These are phyloP conservation scores for Umbelopsis sp. DNA, from an alignment of 192 early-diverging fungal genomes.

Conservation along the genomic window DNA sequence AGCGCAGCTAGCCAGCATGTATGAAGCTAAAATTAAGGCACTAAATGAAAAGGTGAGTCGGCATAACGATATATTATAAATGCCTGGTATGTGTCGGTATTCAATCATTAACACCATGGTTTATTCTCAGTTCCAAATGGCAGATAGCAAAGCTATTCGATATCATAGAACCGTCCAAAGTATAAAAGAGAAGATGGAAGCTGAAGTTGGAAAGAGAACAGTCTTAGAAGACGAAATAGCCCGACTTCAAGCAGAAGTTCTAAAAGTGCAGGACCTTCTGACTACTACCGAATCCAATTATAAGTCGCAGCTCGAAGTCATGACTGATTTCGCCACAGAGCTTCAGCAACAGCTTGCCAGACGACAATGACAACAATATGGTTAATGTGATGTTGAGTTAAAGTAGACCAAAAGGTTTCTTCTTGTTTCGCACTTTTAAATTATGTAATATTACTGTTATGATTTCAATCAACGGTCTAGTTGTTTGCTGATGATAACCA, in stretches of 20 bases:
- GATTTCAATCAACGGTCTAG: background rate
- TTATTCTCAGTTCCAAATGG: constrained; percentile 32
- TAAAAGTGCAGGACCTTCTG: constrained; percentile 36
- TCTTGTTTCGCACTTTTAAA: background rate
- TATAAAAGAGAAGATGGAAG: constrained; percentile 35
- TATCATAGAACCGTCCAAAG: constrained; percentile 35
- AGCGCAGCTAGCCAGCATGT: constrained; percentile 1
- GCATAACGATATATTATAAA: background rate
- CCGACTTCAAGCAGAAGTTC: constrained; percentile 25
- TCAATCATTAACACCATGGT: background rate
- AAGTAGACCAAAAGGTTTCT: background rate
- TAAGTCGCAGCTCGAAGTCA: constrained; percentile 43
- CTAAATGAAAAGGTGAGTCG: constrained; percentile 27
- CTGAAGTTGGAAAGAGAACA: constrained; percentile 28
- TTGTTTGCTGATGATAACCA: constrained; percentile 13
- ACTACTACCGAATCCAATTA: constrained; percentile 39
- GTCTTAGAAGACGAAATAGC: constrained; percentile 15
- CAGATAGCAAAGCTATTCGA: constrained; percentile 43
- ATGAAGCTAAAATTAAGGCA: constrained; percentile 20
- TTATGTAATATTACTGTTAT: constrained; percentile 13
- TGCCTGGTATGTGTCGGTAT: too few relatives aligned
- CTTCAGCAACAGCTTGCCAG: constrained; percentile 19
- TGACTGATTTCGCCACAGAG: constrained; percentile 40
- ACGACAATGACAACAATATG: background rate
- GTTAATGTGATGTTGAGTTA: background rate